Conservation (phyloP, 768 basidiomycete species). For the Pulveroboletus frians region DNA sequence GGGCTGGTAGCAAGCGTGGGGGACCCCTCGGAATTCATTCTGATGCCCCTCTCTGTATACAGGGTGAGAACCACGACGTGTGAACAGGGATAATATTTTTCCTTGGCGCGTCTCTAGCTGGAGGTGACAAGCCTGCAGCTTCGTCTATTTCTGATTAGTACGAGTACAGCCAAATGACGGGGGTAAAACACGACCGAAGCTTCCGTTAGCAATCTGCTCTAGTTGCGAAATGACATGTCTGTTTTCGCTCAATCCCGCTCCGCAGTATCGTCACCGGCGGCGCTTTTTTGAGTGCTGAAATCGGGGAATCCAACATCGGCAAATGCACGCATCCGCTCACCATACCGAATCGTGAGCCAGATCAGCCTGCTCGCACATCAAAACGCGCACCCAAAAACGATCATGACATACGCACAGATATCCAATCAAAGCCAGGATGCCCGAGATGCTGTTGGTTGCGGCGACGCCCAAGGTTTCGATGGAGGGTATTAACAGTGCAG, state of each 20-base stretch:
- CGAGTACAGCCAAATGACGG: neutral
- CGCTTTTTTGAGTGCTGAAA: neutral
- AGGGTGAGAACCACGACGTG: neutral
- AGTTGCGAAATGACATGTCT: neutral
- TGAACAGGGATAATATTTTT: too few species aligned
- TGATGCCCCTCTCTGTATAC: neutral
- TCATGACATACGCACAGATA: slow-evolving; percentile 41
- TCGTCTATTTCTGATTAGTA: neutral
- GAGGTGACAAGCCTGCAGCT: neutral
- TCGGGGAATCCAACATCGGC: slow-evolving; percentile 51
- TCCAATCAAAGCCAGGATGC: slow-evolving; percentile 44
- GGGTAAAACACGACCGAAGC: neutral
- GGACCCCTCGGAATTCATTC: neutral
- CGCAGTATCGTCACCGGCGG: neutral
- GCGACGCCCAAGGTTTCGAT: slow-evolving; percentile 50
- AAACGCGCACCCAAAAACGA: neutral
- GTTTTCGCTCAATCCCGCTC: neutral
- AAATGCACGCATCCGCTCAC: slow-evolving; percentile 51
- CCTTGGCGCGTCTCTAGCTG: neutral
- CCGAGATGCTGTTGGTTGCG: slow-evolving; percentile 43
- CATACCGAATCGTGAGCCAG: slow-evolving; percentile 31
- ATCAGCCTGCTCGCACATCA: slow-evolving; percentile 38
- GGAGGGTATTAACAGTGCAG: slow-evolving; percentile 31
- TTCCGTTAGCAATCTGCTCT: neutral
- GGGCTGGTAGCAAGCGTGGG: neutral